Percentiles rank a stretch among this genome's conserved stretches.
Conservation (phyloP, 1,284 basidiomycete genomes). For the Sanguinoderma infundibulare region DNA sequence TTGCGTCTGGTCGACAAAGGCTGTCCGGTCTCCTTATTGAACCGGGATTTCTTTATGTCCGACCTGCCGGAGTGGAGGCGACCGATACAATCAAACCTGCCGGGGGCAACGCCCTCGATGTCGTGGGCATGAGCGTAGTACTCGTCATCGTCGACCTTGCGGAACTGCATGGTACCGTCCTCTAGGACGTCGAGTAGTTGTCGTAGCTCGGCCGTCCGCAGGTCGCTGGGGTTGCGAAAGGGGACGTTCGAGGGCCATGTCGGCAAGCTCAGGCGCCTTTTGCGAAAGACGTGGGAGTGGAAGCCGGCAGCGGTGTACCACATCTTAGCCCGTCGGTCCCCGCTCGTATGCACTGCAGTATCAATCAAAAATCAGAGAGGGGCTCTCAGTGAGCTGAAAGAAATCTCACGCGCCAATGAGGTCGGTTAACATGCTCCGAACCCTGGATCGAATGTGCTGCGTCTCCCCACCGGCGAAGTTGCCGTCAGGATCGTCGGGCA, state of each 20-base stretch:
- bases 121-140: background rate
- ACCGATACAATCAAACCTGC: background rate
- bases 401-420: background rate
- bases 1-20: background rate
- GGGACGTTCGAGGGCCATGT: background rate
- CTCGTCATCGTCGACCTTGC: background rate
- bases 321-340: background rate
- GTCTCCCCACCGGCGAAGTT: background rate
- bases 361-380: background rate
- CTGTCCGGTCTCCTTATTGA: constrained; percentile 1
- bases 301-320: background rate
- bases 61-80: background rate
- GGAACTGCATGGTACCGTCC: background rate
- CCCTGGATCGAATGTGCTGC: background rate
- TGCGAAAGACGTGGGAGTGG: background rate
- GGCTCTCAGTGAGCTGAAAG: background rate
- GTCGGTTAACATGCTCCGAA: background rate
- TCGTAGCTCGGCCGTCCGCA: background rate
- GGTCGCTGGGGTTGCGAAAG: background rate
- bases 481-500: background rate
- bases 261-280: background rate
- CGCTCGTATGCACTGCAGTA: background rate
- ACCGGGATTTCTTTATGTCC: constrained; percentile 9
- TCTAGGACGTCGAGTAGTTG: background rate
- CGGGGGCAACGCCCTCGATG: background rate